Conservation (phyloP, 2,329 filamentous ascomycete genomes). For the Epichloe uncinata region DNA sequence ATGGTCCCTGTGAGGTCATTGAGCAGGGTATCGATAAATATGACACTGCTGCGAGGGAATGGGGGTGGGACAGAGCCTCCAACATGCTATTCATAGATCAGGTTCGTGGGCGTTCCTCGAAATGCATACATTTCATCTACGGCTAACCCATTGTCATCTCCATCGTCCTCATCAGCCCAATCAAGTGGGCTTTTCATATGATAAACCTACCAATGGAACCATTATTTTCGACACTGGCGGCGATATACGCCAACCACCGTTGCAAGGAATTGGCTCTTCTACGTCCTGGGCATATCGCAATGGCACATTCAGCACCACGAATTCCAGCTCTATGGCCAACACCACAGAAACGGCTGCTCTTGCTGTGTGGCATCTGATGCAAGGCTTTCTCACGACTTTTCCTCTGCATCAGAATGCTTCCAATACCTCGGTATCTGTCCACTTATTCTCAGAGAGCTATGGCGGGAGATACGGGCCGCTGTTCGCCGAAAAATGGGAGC, state of each 20-base stretch:
- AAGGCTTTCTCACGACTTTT: slow-evolving; percentile 45
- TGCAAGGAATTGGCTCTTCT: slow-evolving; percentile 7
- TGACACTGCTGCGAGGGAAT: slow-evolving; percentile 43
- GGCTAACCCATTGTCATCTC: neutral
- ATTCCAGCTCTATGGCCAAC: slow-evolving; percentile 34
- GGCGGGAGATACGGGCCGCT: slow-evolving; percentile 56
- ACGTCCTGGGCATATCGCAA: slow-evolving; percentile 34
- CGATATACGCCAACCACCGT: slow-evolving; percentile 18
- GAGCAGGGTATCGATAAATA: slow-evolving; percentile 34
- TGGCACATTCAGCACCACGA: slow-evolving; percentile 50
- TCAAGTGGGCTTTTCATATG: slow-evolving; percentile 57
- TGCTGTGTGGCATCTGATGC: slow-evolving; percentile 52
- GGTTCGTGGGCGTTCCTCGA: slow-evolving; percentile 19
- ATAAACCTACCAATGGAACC: slow-evolving; percentile 48
- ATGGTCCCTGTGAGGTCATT: slow-evolving; percentile 40
- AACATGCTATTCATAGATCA: slow-evolving; percentile 46
- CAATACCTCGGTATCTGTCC: slow-evolving; percentile 39
- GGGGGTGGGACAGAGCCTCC: slow-evolving; percentile 49
- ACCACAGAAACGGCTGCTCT: slow-evolving; percentile 42
- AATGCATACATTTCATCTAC: slow-evolving; percentile 6
- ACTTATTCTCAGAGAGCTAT: slow-evolving; percentile 57
- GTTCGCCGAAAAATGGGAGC: slow-evolving; percentile 44
- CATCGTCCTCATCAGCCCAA: slow-evolving; percentile 37
- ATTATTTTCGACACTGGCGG: slow-evolving; percentile 31
- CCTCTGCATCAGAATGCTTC: slow-evolving; percentile 42